Evolutionary conservation across 2,329 filamentous ascomycete species (phyloP).

Genomic region (Sphaerostilbella broomeana): DNA sequence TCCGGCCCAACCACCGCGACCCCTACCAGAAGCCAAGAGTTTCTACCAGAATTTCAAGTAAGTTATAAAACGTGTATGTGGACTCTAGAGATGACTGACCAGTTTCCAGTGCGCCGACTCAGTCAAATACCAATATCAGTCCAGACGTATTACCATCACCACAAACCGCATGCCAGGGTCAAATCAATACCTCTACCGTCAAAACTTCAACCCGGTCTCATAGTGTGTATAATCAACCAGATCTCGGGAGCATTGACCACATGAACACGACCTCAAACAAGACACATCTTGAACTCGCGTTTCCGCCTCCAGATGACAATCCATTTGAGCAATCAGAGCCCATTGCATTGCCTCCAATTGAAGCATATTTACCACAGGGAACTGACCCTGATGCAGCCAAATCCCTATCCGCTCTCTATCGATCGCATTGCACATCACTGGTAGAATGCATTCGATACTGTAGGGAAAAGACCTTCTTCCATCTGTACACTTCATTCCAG

Average conservation of each 20-base stretch:
- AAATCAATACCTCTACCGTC: slow-evolving; percentile 9
- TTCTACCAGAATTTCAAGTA: slow-evolving; percentile 48
- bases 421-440: slow-evolving; percentile 89
- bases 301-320: slow-evolving; percentile 52
- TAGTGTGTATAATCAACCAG: slow-evolving; percentile 55
- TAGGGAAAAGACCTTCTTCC: slow-evolving; percentile 94
- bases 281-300: slow-evolving; percentile 52
- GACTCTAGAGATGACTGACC: neutral
- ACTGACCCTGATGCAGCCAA: slow-evolving; percentile 84
- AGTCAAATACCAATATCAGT: slow-evolving; percentile 23
- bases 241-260: slow-evolving; percentile 50
- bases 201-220: slow-evolving; percentile 22
- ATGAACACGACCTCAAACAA: slow-evolving; percentile 52
- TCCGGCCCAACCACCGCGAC: slow-evolving; percentile 38
- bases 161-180: slow-evolving; percentile 20
- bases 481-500: slow-evolving; percentile 89
- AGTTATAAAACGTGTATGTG: neutral
- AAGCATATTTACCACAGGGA: slow-evolving; percentile 68
- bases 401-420: slow-evolving; percentile 79
- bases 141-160: slow-evolving; percentile 26
- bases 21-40: slow-evolving; percentile 41
- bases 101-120: slow-evolving; percentile 24
- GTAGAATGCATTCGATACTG: slow-evolving; percentile 94
- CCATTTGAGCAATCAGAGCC: slow-evolving; percentile 54
- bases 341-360: slow-evolving; percentile 78